These are phyloP conservation scores for Cordyceps cicadae DNA, from an alignment of 2,329 filamentous ascomycete species.

Conservation along the genomic window DNA sequence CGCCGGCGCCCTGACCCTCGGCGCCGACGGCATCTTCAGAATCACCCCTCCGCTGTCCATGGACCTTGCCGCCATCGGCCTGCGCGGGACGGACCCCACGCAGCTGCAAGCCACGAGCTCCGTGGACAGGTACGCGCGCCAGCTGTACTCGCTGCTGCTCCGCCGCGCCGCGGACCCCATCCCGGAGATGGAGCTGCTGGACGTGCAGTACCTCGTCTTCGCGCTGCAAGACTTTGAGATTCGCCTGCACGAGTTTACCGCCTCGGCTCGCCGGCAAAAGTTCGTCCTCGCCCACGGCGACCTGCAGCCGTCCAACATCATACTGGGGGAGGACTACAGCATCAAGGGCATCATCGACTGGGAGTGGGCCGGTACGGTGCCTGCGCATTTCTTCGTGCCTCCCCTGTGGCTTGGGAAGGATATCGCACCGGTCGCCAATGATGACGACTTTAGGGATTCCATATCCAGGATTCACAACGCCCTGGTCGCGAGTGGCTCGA, in stretches of 20 bases:
- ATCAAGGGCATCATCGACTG: conserved; percentile 11
- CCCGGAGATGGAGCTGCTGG: neutral
- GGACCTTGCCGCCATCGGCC: neutral
- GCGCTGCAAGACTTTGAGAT: conserved; percentile 1
- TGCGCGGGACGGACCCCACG: neutral
- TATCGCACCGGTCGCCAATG: neutral
- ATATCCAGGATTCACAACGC: neutral
- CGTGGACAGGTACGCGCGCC: neutral
- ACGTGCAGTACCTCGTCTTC: conserved; percentile 4
- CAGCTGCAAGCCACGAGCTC: neutral
- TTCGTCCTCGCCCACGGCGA: conserved; percentile 10
- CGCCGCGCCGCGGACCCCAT: neutral
- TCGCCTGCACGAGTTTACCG: neutral
- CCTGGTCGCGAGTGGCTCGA: neutral
- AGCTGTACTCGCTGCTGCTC: neutral
- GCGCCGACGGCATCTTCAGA: neutral
- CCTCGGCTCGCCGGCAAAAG: neutral
- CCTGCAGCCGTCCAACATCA: conserved; percentile 9
- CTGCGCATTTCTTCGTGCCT: neutral
- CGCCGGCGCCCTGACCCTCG: neutral
- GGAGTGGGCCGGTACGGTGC: conserved; percentile 8
- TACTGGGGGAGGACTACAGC: conserved; percentile 2
- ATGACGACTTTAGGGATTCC: neutral
- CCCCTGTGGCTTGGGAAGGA: conserved; percentile 6
- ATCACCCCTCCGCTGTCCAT: neutral